phyloP scores from a whole-genome alignment of 148 eudicot genomes.

The Bassia scoparia region DNA sequence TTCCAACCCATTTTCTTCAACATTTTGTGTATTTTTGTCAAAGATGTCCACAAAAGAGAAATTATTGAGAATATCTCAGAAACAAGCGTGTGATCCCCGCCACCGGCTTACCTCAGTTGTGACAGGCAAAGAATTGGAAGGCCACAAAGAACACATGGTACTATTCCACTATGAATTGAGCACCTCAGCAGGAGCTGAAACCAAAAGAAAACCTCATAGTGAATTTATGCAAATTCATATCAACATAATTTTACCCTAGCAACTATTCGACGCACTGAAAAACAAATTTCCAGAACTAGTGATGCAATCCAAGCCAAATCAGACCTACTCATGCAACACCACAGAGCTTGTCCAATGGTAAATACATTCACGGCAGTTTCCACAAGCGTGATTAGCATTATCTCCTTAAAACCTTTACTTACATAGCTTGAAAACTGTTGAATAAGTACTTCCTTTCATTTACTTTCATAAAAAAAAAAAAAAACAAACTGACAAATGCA shows the following conservation, averaged over 20 bases:
- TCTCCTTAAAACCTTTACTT: background rate
- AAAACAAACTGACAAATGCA: background rate
- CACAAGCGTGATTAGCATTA: background rate
- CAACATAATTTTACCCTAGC: background rate
- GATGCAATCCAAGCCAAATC: too few species aligned
- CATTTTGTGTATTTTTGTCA: constrained; percentile 53
- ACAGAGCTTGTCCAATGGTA: too few species aligned
- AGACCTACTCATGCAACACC: too few species aligned
- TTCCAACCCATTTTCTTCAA: constrained; percentile 44
- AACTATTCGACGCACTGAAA: too few species aligned
- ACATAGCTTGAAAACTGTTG: too few species aligned
- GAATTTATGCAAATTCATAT: background rate
- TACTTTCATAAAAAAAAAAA: too few species aligned
- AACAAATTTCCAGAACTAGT: too few species aligned
- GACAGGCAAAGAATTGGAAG: constrained; percentile 77
- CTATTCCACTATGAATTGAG: constrained; percentile 58
- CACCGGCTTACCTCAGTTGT: constrained; percentile 85
- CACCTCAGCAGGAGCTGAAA: constrained; percentile 81
- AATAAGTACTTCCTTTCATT: too few species aligned
- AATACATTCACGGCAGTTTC: too few species aligned
- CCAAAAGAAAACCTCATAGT: constrained; percentile 20
- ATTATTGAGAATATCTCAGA: constrained; percentile 82
- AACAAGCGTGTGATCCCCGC: constrained; percentile 85
- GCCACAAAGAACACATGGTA: constrained; percentile 72
- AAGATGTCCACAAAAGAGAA: constrained; percentile 52